Percentiles rank a stretch among this genome's conserved stretches.
Conservation (phyloP, 169 alveolate species). For the Sarcocystis neurona region DNA sequence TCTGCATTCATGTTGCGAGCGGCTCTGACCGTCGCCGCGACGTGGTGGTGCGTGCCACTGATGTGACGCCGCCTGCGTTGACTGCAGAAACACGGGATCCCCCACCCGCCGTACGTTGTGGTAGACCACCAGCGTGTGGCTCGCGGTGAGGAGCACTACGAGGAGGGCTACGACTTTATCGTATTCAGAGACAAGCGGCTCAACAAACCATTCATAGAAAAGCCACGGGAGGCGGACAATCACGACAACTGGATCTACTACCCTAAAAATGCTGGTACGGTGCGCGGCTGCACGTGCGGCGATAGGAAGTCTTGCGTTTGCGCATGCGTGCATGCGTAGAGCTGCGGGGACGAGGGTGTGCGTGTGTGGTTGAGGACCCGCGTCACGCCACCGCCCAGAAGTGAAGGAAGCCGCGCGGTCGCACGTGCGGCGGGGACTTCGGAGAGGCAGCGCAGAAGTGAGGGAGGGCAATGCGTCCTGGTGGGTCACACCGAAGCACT, state of each 20-base stretch:
- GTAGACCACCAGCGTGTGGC: conserved; percentile 84
- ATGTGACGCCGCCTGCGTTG: neutral
- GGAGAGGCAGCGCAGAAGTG: no score
- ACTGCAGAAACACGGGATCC: conserved; percentile 78
- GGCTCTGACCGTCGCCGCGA: neutral
- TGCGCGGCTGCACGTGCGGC: conserved; percentile 83
- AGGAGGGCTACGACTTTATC: conserved; percentile 62
- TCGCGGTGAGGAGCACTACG: conserved; percentile 75
- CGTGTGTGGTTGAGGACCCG: neutral
- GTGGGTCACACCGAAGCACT: no score
- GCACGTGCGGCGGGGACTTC: no score
- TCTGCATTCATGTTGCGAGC: no score
- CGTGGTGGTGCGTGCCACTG: neutral
- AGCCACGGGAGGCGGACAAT: conserved; percentile 96
- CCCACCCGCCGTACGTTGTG: conserved; percentile 85
- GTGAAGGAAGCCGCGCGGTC: neutral
- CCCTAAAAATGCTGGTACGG: conserved; percentile 93
- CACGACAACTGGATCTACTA: conserved; percentile 96
- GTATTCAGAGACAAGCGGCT: conserved; percentile 40
- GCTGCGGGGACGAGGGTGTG: conserved; percentile 40
- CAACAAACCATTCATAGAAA: conserved; percentile 96
- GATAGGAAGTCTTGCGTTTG: conserved; percentile 51
- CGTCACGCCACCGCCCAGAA: neutral
- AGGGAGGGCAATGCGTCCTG: no score
- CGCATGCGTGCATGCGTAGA: conserved; percentile 75